Evolutionary conservation across 2,329 filamentous ascomycete genomes (phyloP), one percentile per base, ranked within the genome.

Genomic region (Pestalotiopsis sp.): DNA sequence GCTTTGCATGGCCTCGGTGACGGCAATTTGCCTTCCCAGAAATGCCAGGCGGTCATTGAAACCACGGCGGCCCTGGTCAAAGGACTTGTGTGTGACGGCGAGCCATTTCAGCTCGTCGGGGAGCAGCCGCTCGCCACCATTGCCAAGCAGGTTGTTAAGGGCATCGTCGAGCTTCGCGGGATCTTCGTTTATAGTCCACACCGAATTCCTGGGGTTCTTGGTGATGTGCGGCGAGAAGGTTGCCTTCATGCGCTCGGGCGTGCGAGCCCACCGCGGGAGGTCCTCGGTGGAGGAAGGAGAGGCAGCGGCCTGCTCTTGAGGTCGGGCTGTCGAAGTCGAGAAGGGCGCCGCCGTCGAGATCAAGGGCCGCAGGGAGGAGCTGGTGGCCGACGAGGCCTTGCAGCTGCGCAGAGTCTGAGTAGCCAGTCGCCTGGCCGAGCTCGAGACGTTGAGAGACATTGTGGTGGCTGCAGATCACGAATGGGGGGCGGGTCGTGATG

Each of bases 71-170:
- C 95, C 96, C 78, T 98, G 94, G 79, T 99, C 95, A 78, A 97
- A 98, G 82, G 94, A 98, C 88, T 98, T 98, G 81, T 98, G 96
- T 73, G 96, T 99, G 68, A 99, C 89, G 38, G 95, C 95, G 76
- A 98, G 84, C 96, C 96, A 99, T 83, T 98, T 98, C 71, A 96
- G 86, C 83, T 99, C 95, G 17, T 98, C 95, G 2, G 92, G 91
- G 69, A 99, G 85, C 79, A 96, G 80, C 74, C 87, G 88, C 73
- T 92, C 89, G 68, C 93, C 93, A 60, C 87, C 90, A 61, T 84
- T 85, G 5, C 95, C 95, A 67, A 98, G 83, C 73, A 98, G 87
- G 66, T 86, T 85, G 73, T 88, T 86, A 80, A 98, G 97, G 80
- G 94, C 92, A 63, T 88, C 84, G 78, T 98, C 92, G 67, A 99